phyloP scores from a whole-genome alignment of 257 asterid genomes.

The Lithospermum erythrorhizon region DNA sequence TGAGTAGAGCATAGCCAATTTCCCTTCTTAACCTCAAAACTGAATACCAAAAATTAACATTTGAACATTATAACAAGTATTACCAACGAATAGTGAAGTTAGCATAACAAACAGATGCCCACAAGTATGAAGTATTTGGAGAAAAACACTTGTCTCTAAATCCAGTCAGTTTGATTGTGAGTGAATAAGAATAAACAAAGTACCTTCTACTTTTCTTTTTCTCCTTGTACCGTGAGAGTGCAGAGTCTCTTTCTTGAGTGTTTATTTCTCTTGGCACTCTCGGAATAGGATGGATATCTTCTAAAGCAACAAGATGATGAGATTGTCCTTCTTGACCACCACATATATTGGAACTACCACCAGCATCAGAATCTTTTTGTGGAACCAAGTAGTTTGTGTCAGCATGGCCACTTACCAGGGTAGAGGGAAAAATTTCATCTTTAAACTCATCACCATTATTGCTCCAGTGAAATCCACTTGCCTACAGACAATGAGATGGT shows the following conservation, averaged over 20 bases:
- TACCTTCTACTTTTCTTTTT: conserved; percentile 84
- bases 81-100: background rate
- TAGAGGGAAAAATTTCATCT: conserved; percentile 39
- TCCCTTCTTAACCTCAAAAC: background rate
- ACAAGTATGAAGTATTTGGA: background rate
- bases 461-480: conserved; percentile 23
- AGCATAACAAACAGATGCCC: background rate
- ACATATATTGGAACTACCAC: conserved; percentile 24
- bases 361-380: conserved; percentile 49
- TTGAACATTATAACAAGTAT: too few relatives aligned
- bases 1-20: background rate
- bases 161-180: background rate
- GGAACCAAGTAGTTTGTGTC: conserved; percentile 53
- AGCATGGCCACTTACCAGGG: conserved; percentile 21
- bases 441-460: conserved; percentile 22
- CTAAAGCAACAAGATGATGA: conserved; percentile 20
- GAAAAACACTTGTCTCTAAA: background rate
- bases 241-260: conserved; percentile 75
- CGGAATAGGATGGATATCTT: conserved; percentile 28
- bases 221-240: conserved; percentile 79
- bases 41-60: background rate
- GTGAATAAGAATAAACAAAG: background rate
- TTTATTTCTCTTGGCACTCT: conserved; percentile 45
- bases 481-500: conserved; percentile 32
- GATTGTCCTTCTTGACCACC: conserved; percentile 38